Percentiles rank a stretch among this genome's conserved stretches.
Evolutionary conservation across 345 rosid genomes (phyloP).

Genomic region (Sonneratia alba): DNA sequence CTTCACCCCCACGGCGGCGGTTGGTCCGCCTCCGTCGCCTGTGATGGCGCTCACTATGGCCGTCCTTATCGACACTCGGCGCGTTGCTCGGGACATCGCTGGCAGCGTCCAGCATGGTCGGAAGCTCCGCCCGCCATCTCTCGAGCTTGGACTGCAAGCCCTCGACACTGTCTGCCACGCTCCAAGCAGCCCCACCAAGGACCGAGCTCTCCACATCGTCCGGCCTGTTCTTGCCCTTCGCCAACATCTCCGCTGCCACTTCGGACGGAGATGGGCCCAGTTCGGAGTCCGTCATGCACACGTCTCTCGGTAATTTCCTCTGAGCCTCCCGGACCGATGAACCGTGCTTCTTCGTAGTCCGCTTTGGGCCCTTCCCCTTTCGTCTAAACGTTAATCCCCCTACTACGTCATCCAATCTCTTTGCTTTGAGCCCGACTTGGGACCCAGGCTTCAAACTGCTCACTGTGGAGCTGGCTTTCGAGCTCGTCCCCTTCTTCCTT

Average conservation of each 20-base stretch:
- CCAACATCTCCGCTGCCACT: slow-evolving; percentile 46
- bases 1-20: slow-evolving; percentile 19
- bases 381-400: not conserved
- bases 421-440: slow-evolving; percentile 5
- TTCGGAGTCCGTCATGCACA: slow-evolving; percentile 53
- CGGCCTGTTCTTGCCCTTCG: slow-evolving; percentile 18
- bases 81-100: slow-evolving; percentile 31
- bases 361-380: not conserved
- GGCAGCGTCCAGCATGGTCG: slow-evolving; percentile 46
- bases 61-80: slow-evolving; percentile 12
- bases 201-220: slow-evolving; percentile 36
- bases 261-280: slow-evolving; percentile 83
- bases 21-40: slow-evolving; percentile 12
- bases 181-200: slow-evolving; percentile 35
- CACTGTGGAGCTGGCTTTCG: slow-evolving; percentile 9
- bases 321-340: not conserved
- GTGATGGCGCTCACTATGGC: slow-evolving; percentile 14
- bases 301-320: slow-evolving; percentile 8
- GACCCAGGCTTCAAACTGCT: slow-evolving; percentile 14
- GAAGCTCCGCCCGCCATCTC: slow-evolving; percentile 74
- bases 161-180: slow-evolving; percentile 59
- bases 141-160: slow-evolving; percentile 76
- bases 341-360: not conserved
- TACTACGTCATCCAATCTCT: not conserved
- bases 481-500: slow-evolving; percentile 11